These are phyloP conservation scores for Penicillium desertorum DNA, from an alignment of 495 filamentous ascomycete genomes.

Conservation along the genomic window DNA sequence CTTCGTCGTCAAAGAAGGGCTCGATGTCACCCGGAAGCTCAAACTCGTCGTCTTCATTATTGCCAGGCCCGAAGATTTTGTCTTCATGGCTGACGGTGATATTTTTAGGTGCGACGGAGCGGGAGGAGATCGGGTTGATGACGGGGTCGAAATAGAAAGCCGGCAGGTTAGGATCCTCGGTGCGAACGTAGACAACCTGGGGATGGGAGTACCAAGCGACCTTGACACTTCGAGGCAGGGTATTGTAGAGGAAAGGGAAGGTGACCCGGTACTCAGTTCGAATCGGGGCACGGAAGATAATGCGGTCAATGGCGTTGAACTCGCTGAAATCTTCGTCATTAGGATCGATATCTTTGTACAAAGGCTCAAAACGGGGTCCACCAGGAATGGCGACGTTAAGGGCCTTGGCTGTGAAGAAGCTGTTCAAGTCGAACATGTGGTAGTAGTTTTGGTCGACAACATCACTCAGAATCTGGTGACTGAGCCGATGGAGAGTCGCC, in stretches of 20 bases:
- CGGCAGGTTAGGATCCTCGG: constrained; percentile 85
- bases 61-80: constrained; percentile 84
- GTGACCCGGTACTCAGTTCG: constrained; percentile 94
- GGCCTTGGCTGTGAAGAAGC: constrained; percentile 94
- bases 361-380: constrained; percentile 92
- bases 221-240: constrained; percentile 89
- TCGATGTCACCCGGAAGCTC: constrained; percentile 76
- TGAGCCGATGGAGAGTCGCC: constrained; percentile 90
- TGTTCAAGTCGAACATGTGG: constrained; percentile 95
- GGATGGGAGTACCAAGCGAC: constrained; percentile 92
- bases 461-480: constrained; percentile 87
- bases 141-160: constrained; percentile 97
- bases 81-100: constrained; percentile 91
- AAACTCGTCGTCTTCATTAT: constrained; percentile 86
- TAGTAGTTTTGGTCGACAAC: constrained; percentile 96
- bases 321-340: constrained; percentile 99
- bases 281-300: constrained; percentile 96
- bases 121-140: constrained; percentile 96
- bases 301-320: constrained; percentile 99
- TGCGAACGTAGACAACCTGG: constrained; percentile 84
- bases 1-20: constrained; percentile 88
- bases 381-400: constrained; percentile 96
- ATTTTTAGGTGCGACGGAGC: constrained; percentile 93
- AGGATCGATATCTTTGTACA: constrained; percentile 99
- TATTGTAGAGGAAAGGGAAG: constrained; percentile 95